A percentile compares a stretch with the other conserved stretches of the same genome.
These are phyloP conservation scores for Cicer yamashitae DNA, from an alignment of 306 rosid genomes.

Conservation along the genomic window DNA sequence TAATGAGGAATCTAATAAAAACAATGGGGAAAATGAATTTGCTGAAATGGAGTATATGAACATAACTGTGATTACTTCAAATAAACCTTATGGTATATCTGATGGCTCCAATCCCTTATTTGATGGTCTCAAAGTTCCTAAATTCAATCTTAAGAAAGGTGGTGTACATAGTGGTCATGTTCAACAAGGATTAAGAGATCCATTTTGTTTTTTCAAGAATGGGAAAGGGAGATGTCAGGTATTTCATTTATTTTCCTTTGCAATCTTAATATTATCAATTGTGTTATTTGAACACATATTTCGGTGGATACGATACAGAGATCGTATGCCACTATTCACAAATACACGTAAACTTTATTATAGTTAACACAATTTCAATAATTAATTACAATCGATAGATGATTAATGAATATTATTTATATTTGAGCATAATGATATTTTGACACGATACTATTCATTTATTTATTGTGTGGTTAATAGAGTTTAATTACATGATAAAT, in stretches of 20 bases:
- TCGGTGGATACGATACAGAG: too few species aligned
- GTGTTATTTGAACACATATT: too few species aligned
- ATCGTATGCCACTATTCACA: too few species aligned
- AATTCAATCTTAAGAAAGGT: constrained; percentile 65
- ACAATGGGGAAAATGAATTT: constrained; percentile 73
- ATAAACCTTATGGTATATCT: constrained; percentile 72
- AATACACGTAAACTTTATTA: too few species aligned
- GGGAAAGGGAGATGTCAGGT: constrained; percentile 88
- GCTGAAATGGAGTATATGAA: constrained; percentile 86
- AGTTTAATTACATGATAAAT: too few species aligned
- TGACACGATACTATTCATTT: too few species aligned
- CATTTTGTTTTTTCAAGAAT: constrained; percentile 68
- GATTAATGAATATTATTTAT: too few species aligned
- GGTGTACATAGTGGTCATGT: constrained; percentile 93
- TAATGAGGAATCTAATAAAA: constrained; percentile 65
- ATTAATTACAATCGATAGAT: too few species aligned
- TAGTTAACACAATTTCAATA: too few species aligned
- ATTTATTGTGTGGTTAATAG: too few species aligned
- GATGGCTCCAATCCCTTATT: constrained; percentile 92
- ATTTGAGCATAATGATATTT: too few species aligned
- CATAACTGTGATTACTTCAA: constrained; percentile 84
- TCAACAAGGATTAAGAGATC: constrained; percentile 76
- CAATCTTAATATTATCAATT: neutral
- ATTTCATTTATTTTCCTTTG: constrained; percentile 34
- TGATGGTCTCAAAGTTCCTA: constrained; percentile 65